These are phyloP conservation scores for Metarhizium brunneum DNA, from an alignment of 2,329 filamentous ascomycete genomes.

Conservation along the genomic window DNA sequence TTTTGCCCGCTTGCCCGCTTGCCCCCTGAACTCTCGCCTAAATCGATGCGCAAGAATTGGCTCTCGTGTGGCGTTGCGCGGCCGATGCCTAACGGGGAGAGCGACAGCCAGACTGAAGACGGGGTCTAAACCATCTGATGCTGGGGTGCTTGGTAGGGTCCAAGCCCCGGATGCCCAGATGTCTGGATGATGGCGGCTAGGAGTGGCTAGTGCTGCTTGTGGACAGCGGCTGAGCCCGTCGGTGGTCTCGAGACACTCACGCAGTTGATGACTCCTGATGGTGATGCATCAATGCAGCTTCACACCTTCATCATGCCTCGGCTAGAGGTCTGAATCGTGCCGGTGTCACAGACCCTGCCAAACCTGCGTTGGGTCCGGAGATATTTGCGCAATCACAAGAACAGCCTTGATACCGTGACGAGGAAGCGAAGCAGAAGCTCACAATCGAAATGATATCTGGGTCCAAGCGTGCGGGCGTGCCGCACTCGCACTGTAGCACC, in stretches of 20 bases:
- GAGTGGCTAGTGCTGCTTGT: not conserved
- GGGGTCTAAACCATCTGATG: too few relatives aligned
- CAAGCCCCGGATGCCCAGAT: not conserved
- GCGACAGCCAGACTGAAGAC: too few relatives aligned
- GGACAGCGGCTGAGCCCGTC: not conserved
- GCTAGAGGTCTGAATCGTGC: not conserved
- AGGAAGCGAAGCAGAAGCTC: not conserved
- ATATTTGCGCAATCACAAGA: not conserved
- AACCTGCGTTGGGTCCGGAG: not conserved
- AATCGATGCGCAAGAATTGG: too few relatives aligned
- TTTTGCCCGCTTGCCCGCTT: too few relatives aligned
- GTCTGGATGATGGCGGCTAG: not conserved
- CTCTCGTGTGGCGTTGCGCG: too few relatives aligned
- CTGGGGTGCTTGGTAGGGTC: not conserved
- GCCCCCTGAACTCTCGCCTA: too few relatives aligned
- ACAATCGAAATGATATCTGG: not conserved
- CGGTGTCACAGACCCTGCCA: too few relatives aligned
- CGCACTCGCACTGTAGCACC: not conserved
- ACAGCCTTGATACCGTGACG: not conserved
- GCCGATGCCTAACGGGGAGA: too few relatives aligned
- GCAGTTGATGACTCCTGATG: not conserved
- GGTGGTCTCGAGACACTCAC: not conserved
- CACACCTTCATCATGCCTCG: not conserved
- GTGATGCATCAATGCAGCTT: not conserved
- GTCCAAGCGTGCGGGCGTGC: not conserved